phyloP scores from a whole-genome alignment of 345 rosid genomes.

The Nasturtium officinale region DNA sequence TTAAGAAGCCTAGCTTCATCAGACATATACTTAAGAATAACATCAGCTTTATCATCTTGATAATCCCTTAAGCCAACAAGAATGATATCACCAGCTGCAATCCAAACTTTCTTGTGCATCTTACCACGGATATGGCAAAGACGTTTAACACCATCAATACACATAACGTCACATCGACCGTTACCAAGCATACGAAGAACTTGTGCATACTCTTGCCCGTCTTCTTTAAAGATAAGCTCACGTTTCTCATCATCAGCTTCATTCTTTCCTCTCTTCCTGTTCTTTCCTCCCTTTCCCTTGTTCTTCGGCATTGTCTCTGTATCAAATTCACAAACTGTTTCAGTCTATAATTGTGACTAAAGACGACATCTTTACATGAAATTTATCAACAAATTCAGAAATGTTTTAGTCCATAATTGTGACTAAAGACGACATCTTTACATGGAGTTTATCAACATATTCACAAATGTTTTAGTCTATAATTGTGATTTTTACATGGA shows the following conservation, averaged over 20 bases:
- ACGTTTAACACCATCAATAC: constrained; percentile 67
- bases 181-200: constrained; percentile 81
- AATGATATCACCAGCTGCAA: constrained; percentile 77
- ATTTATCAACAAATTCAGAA: not conserved
- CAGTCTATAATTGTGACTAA: no score
- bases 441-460: not conserved
- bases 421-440: not conserved
- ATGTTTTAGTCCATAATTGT: not conserved
- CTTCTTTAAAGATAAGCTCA: constrained; percentile 78
- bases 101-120: constrained; percentile 93
- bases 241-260: constrained; percentile 80
- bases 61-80: constrained; percentile 78
- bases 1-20: constrained; percentile 79
- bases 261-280: constrained; percentile 85
- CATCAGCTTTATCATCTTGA: constrained; percentile 86
- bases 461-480: not conserved
- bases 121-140: constrained; percentile 79
- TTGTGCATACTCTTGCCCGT: constrained; percentile 75
- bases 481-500: no score
- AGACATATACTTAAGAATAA: constrained; percentile 80
- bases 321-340: not conserved
- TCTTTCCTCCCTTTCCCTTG: constrained; percentile 90
- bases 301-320: constrained; percentile 68
- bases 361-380: no score
- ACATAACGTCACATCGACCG: constrained; percentile 71